Evolutionary conservation across 2,329 filamentous ascomycete genomes (phyloP), one percentile per base, ranked within the genome.

Genomic region (Botrytis tulipae): DNA sequence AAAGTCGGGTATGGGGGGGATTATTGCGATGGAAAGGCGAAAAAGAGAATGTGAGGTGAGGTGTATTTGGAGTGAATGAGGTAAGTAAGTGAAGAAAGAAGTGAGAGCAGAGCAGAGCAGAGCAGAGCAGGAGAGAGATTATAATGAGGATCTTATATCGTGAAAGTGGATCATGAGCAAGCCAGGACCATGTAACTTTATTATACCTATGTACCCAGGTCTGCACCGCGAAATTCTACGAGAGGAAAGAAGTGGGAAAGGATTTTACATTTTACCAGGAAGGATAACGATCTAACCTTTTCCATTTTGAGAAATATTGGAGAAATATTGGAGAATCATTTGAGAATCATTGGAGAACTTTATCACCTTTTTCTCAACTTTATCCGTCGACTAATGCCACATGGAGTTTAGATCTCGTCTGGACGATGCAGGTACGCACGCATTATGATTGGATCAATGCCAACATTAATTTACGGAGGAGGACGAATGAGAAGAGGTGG

Each of bases 81-180:
- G 42, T 37, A 40, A 29, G 59, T 29, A 4, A 54, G 51, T 54
- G 51, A 51, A 60, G 51, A 54, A 29, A 29, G 51, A 29, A 54
- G 14, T 18, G n/a, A 54, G 60, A 67, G 46, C 5, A 29, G 57
- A 32, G 32, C 4, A 32, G 32, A 32, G 32, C 32, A 42, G 60
- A 67, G 37, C 35, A 66, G 70, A 67, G 46, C 35, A 29, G 57
- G 37, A 46, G n/a, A 22, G 62, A 72, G 61, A 67, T 68, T 40
- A n/a, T 37, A 25, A 54, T 68, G 46, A 51, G 65, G 65, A 67
- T 67, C 65, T 67, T 54, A 68, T 68, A 68, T 48, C 5, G 46
- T 54, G 46, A 68, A 67, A 68, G 65, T 54, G 65, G 65, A 54
- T 40, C 65, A 8, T 42, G 2, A 42, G 7, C 25, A 42, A 18